Evolutionary conservation across 2,329 filamentous ascomycete genomes (phyloP).

Genomic region (Ascochyta koolunga): DNA sequence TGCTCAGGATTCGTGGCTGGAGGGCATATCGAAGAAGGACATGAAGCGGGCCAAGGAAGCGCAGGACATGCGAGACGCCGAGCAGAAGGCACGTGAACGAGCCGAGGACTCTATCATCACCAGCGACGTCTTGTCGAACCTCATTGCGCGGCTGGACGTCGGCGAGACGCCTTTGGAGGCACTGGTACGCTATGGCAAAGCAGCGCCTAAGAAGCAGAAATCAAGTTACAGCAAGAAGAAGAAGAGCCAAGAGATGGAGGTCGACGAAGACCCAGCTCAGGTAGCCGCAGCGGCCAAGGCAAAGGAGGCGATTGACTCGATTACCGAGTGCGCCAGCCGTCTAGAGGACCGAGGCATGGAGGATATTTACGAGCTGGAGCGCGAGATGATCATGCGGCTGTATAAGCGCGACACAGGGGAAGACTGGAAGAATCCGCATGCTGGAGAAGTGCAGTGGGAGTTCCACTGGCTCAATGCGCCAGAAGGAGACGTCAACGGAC

Average conservation of each 20-base stretch:
- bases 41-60: constrained; percentile 88
- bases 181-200: constrained; percentile 77
- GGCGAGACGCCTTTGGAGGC: constrained; percentile 90
- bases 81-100: constrained; percentile 72
- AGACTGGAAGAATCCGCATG: constrained; percentile 70
- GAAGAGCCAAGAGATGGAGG: constrained; percentile 67
- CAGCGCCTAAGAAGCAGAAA: constrained; percentile 56
- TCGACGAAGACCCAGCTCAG: constrained; percentile 64
- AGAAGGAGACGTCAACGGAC: constrained; percentile 81
- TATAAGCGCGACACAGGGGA: constrained; percentile 87
- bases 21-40: constrained; percentile 91
- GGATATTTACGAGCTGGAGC: constrained; percentile 90
- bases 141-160: constrained; percentile 76
- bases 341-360: constrained; percentile 80
- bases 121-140: constrained; percentile 71
- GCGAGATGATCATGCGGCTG: constrained; percentile 81
- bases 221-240: constrained; percentile 54
- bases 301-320: constrained; percentile 75
- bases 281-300: constrained; percentile 73
- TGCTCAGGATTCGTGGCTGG: constrained; percentile 88
- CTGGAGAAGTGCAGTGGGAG: constrained; percentile 71
- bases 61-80: constrained; percentile 81
- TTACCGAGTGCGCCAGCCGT: constrained; percentile 89
- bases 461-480: constrained; percentile 90
- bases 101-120: constrained; percentile 77